phyloP scores from a whole-genome alignment of 257 asterid genomes.

The Solanum ossicruentum region DNA sequence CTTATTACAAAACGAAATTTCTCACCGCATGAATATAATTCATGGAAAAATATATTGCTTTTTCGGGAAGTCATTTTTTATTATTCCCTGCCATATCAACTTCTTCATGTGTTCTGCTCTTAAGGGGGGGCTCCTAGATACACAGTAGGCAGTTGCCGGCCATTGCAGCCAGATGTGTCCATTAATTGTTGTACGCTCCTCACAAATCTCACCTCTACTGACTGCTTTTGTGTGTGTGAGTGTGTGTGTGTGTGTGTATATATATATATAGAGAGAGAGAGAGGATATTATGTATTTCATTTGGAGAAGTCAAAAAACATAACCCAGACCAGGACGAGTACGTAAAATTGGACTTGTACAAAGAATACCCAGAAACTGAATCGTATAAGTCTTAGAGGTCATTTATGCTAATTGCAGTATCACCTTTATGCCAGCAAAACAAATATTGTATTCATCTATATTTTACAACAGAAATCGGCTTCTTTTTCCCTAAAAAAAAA shows the following conservation, averaged over 20 bases:
- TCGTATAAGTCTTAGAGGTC: background rate
- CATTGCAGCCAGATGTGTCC: background rate
- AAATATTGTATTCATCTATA: background rate
- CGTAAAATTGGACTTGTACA: background rate
- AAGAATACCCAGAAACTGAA: background rate
- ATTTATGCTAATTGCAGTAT: background rate
- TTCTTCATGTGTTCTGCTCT: background rate
- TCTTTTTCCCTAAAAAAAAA: background rate
- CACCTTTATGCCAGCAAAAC: background rate
- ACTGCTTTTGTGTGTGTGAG: background rate
- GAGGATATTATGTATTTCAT: background rate
- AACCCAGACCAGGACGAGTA: background rate
- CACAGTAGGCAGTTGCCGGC: background rate
- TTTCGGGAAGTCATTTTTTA: background rate
- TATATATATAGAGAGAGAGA: background rate
- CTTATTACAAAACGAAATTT: background rate
- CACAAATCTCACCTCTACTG: background rate
- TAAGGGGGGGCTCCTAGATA: background rate
- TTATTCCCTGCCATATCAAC: background rate
- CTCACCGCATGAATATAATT: background rate
- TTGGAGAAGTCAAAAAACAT: background rate
- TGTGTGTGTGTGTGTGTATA: background rate
- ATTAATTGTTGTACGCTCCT: background rate
- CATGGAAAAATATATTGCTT: background rate
- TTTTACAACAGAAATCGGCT: background rate